These are phyloP conservation scores for Tephrocybe sp. DNA, from an alignment of 768 basidiomycete species.

Conservation along the genomic window DNA sequence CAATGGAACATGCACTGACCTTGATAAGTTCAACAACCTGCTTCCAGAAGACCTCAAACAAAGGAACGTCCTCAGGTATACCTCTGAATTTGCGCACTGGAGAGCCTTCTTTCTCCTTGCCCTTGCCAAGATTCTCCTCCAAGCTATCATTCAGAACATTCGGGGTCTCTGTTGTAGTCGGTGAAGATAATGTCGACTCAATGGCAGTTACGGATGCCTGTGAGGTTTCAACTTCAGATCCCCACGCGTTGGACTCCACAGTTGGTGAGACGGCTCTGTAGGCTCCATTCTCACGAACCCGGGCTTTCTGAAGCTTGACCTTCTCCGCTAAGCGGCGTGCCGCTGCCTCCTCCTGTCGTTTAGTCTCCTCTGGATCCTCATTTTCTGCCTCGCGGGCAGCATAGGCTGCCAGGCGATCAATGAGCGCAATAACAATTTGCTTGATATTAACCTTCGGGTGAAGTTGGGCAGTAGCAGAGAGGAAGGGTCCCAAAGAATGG, in stretches of 20 bases:
- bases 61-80: conserved; percentile 89
- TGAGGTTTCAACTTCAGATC: conserved; percentile 32
- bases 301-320: conserved; percentile 73
- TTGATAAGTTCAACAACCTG: conserved; percentile 98
- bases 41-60: conserved; percentile 99
- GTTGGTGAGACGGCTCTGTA: conserved; percentile 33
- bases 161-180: conserved; percentile 20
- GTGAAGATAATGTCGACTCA: conserved; percentile 29
- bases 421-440: conserved; percentile 95
- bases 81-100: conserved; percentile 87
- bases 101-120: conserved; percentile 58
- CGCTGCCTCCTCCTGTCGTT: conserved; percentile 90
- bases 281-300: conserved; percentile 53
- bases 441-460: conserved; percentile 99
- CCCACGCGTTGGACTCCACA: conserved; percentile 46
- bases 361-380: conserved; percentile 94
- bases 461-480: conserved; percentile 92
- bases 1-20: conserved; percentile 38
- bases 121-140: conserved; percentile 41
- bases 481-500: conserved; percentile 93
- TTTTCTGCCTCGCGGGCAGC: conserved; percentile 97
- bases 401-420: conserved; percentile 93
- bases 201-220: conserved; percentile 30
- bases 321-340: conserved; percentile 85
- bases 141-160: conserved; percentile 25